Percentiles rank a stretch among this genome's conserved stretches.
Evolutionary conservation across 371 early-diverging fungal genomes (phyloP).

Genomic region (Mucor plumbeus): DNA sequence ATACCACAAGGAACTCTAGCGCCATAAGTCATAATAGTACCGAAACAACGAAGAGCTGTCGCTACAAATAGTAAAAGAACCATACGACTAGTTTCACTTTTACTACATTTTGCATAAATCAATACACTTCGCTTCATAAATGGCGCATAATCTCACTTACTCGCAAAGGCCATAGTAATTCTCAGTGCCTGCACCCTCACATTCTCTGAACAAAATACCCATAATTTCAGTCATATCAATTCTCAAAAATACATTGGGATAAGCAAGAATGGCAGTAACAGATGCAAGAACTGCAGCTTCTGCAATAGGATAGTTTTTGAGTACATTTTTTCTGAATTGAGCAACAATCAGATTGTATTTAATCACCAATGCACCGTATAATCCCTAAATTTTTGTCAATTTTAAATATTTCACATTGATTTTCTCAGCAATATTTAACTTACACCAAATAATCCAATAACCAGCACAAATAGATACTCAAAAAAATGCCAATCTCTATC

Average conservation of each 20-base stretch:
- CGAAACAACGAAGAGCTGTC: constrained; percentile 63
- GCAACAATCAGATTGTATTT: constrained; percentile 75
- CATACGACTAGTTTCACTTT: constrained; percentile 48
- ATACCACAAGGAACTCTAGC: constrained; percentile 90
- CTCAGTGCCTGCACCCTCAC: constrained; percentile 62
- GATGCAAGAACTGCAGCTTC: constrained; percentile 81
- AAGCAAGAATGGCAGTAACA: constrained; percentile 77
- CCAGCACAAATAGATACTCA: constrained; percentile 80
- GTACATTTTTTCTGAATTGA: constrained; percentile 68
- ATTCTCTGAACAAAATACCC: constrained; percentile 86
- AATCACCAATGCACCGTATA: constrained; percentile 90
- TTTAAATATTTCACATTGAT: neutral
- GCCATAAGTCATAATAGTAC: constrained; percentile 83
- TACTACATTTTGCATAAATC: neutral
- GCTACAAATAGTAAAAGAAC: constrained; percentile 65
- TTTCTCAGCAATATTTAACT: constrained; percentile 5
- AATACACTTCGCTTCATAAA: neutral
- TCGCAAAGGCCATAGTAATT: constrained; percentile 71
- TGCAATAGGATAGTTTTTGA: constrained; percentile 67
- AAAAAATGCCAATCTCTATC: constrained; percentile 89
- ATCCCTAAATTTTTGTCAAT: constrained; percentile 60
- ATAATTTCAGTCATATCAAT: constrained; percentile 88
- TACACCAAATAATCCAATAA: constrained; percentile 92
- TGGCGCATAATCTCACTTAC: constrained; percentile 30
- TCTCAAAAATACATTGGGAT: constrained; percentile 80